Percentiles rank a stretch among this genome's conserved stretches.
Conservation (phyloP, 2,329 filamentous ascomycete genomes). For the Cordyceps pruinosa region DNA sequence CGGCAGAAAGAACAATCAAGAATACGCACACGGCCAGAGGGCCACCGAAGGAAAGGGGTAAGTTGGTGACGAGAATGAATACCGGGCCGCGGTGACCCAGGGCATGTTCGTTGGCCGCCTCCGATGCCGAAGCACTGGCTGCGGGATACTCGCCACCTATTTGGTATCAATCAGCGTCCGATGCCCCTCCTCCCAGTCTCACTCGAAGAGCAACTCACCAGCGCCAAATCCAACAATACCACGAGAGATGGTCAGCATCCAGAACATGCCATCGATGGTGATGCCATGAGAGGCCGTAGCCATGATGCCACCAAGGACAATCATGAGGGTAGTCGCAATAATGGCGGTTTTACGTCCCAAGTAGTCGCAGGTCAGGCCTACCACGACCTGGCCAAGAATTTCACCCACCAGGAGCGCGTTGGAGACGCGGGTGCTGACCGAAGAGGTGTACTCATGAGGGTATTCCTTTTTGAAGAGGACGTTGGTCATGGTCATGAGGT, state of each 20-base stretch:
- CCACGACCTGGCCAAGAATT: slow-evolving; percentile 34
- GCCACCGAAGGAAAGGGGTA: slow-evolving; percentile 26
- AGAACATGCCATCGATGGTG: slow-evolving; percentile 43
- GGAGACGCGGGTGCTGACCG: slow-evolving; percentile 34
- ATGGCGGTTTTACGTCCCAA: slow-evolving; percentile 42
- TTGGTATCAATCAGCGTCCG: not conserved
- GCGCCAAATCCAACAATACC: slow-evolving; percentile 43
- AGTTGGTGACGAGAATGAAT: slow-evolving; percentile 41
- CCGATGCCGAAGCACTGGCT: slow-evolving; percentile 37
- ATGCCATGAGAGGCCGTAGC: slow-evolving; percentile 38
- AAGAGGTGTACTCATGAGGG: slow-evolving; percentile 27
- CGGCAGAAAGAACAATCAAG: slow-evolving; percentile 36
- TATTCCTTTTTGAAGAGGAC: slow-evolving; percentile 28
- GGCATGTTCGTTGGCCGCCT: slow-evolving; percentile 40
- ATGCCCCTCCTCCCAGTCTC: no score
- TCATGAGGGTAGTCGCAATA: slow-evolving; percentile 38
- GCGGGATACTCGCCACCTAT: slow-evolving; percentile 38
- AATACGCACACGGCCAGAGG: slow-evolving; percentile 37
- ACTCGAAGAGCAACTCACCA: slow-evolving; percentile 3
- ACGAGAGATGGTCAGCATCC: slow-evolving; percentile 44
- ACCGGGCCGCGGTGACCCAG: slow-evolving; percentile 32
- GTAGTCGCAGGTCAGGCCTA: slow-evolving; percentile 41
- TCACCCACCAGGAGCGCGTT: slow-evolving; percentile 36
- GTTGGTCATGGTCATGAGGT: slow-evolving; percentile 30
- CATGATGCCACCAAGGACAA: slow-evolving; percentile 40